Percentiles rank a stretch among this genome's conserved stretches.
Conservation (phyloP, 257 asterid species). For the Craterostigma plantagineum region DNA sequence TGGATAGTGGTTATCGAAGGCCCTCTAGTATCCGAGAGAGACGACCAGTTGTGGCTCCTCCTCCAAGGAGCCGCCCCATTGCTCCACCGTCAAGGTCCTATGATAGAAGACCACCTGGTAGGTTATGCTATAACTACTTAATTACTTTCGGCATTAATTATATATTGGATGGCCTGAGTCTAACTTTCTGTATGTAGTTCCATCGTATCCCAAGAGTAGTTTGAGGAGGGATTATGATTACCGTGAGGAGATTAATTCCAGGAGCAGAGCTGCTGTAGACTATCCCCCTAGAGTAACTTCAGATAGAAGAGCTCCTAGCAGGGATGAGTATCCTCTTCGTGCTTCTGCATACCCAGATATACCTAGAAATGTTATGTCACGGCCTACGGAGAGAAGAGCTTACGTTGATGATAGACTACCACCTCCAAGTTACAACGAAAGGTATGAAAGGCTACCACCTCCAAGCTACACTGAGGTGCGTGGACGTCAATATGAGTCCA, state of each 20-base stretch:
- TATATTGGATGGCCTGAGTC: constrained; percentile 2
- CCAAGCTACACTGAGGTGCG: constrained; percentile 58
- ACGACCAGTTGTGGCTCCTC: constrained; percentile 46
- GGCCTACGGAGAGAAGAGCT: constrained; percentile 54
- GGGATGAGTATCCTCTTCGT: constrained; percentile 69
- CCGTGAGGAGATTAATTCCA: constrained; percentile 52
- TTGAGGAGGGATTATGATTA: constrained; percentile 66
- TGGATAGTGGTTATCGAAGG: constrained; percentile 53
- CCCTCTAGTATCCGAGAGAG: constrained; percentile 52
- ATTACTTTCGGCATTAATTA: neutral
- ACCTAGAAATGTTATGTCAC: constrained; percentile 56
- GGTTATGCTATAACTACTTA: constrained; percentile 6
- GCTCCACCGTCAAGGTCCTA: constrained; percentile 69
- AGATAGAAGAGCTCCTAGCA: constrained; percentile 53
- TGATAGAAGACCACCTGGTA: constrained; percentile 91
- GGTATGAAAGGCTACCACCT: constrained; percentile 72
- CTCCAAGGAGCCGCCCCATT: constrained; percentile 59
- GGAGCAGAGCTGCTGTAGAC: constrained; percentile 61
- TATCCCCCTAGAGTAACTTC: constrained; percentile 45
- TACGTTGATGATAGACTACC: constrained; percentile 84
- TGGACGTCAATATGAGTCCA: constrained; percentile 52
- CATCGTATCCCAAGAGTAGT: constrained; percentile 57
- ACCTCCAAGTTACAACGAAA: constrained; percentile 38
- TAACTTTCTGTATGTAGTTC: constrained; percentile 23
- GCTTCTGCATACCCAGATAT: constrained; percentile 63